phyloP scores from a whole-genome alignment of 2,329 filamentous ascomycete species.

The Chaetomium strumarium region DNA sequence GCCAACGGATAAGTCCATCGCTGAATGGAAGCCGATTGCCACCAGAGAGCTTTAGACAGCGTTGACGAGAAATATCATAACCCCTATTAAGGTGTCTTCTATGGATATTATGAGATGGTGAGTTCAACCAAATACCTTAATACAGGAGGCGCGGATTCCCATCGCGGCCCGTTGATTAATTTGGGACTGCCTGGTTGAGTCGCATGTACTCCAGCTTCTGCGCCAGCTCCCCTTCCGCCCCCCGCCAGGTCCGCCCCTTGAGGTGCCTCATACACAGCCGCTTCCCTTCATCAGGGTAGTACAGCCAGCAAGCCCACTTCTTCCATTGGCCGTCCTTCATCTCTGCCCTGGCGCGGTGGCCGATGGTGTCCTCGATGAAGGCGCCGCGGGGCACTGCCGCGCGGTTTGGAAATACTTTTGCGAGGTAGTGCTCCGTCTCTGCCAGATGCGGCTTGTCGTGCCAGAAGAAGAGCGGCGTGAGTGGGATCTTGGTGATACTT shows the following conservation, averaged over 20 bases:
- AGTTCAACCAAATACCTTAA: no score
- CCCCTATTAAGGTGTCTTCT: not conserved
- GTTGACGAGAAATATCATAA: not conserved
- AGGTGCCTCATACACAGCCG: conserved; percentile 44
- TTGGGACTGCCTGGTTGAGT: conserved; percentile 7
- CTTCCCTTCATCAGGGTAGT: conserved; percentile 43
- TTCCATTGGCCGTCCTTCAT: conserved; percentile 50
- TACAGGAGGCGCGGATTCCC: no score
- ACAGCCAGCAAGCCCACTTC: conserved; percentile 52
- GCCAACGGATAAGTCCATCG: conserved; percentile 27
- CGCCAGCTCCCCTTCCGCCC: conserved; percentile 29
- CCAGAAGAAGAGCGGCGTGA: conserved; percentile 55
- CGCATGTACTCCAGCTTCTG: conserved; percentile 23
- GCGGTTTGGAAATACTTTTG: conserved; percentile 43
- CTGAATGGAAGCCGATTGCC: conserved; percentile 30
- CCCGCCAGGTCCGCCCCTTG: conserved; percentile 46
- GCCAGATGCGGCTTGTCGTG: conserved; percentile 53
- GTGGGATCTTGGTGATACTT: conserved; percentile 30
- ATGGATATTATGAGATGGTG: not conserved
- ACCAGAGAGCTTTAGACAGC: conserved; percentile 20
- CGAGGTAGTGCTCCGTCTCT: conserved; percentile 43
- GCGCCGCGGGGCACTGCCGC: conserved; percentile 46
- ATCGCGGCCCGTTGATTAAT: not conserved
- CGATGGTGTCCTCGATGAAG: conserved; percentile 53
- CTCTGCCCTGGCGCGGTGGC: conserved; percentile 48